These are phyloP conservation scores for Inonotus obliquus DNA, from an alignment of 1,284 basidiomycete species.

Conservation along the genomic window DNA sequence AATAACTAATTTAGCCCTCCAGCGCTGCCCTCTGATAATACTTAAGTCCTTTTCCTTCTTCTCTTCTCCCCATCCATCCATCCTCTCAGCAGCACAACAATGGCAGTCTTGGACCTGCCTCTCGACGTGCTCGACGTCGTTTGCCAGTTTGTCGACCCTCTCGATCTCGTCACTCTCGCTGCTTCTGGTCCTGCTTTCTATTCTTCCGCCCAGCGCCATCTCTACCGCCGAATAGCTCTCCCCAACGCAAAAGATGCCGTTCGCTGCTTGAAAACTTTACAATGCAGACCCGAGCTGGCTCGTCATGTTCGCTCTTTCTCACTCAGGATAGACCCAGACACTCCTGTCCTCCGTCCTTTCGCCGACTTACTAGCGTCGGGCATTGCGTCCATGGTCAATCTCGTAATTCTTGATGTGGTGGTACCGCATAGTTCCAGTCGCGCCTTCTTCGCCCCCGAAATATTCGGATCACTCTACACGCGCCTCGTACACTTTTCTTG, in stretches of 20 bases:
- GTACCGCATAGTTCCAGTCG: conserved; percentile 48
- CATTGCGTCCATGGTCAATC: conserved; percentile 51
- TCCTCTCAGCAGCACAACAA: conserved; percentile 12
- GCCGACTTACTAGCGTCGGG: conserved; percentile 47
- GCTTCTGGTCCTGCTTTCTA: conserved; percentile 38
- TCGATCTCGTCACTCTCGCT: conserved; percentile 44
- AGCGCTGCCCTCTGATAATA: neutral
- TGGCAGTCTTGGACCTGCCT: conserved; percentile 39
- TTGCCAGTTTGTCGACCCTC: conserved; percentile 31
- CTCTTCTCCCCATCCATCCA: conserved; percentile 1
- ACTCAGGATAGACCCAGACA: conserved; percentile 41
- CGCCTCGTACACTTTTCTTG: conserved; percentile 50
- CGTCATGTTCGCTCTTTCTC: conserved; percentile 54
- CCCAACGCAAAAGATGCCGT: conserved; percentile 41
- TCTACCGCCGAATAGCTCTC: conserved; percentile 54
- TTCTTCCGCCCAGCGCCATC: conserved; percentile 48
- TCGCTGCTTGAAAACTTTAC: conserved; percentile 48
- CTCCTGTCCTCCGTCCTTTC: conserved; percentile 40
- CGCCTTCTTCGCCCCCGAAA: conserved; percentile 38
- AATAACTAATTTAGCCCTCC: conserved; percentile 4
- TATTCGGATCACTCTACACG: conserved; percentile 33
- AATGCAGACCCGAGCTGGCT: conserved; percentile 47
- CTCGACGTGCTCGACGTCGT: conserved; percentile 50
- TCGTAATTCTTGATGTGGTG: conserved; percentile 53
- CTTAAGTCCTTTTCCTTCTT: conserved; percentile 1